Base-by-base conservation (phyloP, 2,329 filamentous ascomycete genomes). In the Fusarium floridanum region DNA sequence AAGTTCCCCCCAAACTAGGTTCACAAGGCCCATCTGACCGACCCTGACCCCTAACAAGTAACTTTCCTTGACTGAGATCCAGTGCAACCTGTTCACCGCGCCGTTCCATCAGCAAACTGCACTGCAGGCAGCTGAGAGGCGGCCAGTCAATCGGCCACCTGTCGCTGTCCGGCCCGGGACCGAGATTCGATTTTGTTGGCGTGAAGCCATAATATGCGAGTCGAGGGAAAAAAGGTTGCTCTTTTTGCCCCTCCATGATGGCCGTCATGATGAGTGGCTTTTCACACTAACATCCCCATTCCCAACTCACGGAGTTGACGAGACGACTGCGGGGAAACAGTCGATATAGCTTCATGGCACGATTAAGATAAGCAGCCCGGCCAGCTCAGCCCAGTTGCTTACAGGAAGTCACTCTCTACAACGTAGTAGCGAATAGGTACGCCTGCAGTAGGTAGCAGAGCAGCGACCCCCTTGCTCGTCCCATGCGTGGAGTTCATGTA, bases 401-500 rank as follows among this genome's bases (percentile, higher is more conserved):
- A 24, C 56, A 17, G 32, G 24, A 41, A n/a, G 39, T 48, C 45
- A 48, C 61, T 48, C 14, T 68, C 50, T 43, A 34, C 57, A 64
- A 60, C 61, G 45, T 39, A 64, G 22, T 53, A 36, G 37, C 68
- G 66, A 68, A 66, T 34, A 64, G 59, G 57, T 68, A 43, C 29
- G 48, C 27, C 50, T 34, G 50, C 41, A 34, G 55, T 56, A 65
- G 41, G 55, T 56, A 63, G 41, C 41, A 50, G 50, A 24, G 3
- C 36, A 39, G 20, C 56, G 32, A 14, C 32, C 43, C 60, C 72
- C 69, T 70, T 68, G 68, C 66, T 78, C 73, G 68, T 67, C 64
- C 68, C 73, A 78, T 78, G 61, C 71, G 65, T 78, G 64, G 72
- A 76, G 76, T 76, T 75, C 75, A 78, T 77, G 76, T 78, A 74